Evolutionary conservation across 495 filamentous ascomycete species (phyloP), one percentile per base, ranked within the genome.

Genomic region (Penicillium desertorum): DNA sequence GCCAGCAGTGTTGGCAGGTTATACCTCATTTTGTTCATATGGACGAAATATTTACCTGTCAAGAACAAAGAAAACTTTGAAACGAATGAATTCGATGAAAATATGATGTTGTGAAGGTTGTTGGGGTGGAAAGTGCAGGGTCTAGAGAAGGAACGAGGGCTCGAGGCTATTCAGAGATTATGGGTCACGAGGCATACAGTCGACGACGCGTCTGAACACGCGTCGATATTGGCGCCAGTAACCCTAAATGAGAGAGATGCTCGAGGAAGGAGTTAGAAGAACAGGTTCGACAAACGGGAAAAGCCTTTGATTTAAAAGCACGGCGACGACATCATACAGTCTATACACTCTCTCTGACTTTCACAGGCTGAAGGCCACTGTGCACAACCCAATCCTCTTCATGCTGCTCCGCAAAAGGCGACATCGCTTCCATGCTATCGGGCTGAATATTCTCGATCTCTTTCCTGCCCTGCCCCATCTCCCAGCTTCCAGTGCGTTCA

Each of bases 401-500:
- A 39, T 61, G 48, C 1, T 61, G 48, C 1, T 62, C 64, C 2
- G 57, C 49, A 39, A 67, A 64, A 14, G 63, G 51, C 12, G 57
- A 63, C 45, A 42, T 27, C 1, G 3, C n/a, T 53, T 43, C 7
- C 48, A 17, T 7, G 29, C 43, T 48, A 45, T 34, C 19, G 20
- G 54, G 25, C 4, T 47, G 5, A 17, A 43, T 30, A 42, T 59
- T 39, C 4, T 61, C 61, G 5, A 46, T 48, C 46, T 57, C 57
- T 17, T 54, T 63, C 36, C 48, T 64, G 12, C 63, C 69, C 36
- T 78, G 64, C 10, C 59, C 68, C 71, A 83, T 68, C 42, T 84
- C 81, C 81, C 81, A 83, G 58, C 79, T 81, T 12, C 79, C 80
- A 4, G 73, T 61, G 41, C 79, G 67, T 57, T 82, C 79, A 48